Percentiles rank a stretch among this genome's conserved stretches.
Conservation (phyloP, 1,139 yeast species). For the Citeromyces hawaiiensis region DNA sequence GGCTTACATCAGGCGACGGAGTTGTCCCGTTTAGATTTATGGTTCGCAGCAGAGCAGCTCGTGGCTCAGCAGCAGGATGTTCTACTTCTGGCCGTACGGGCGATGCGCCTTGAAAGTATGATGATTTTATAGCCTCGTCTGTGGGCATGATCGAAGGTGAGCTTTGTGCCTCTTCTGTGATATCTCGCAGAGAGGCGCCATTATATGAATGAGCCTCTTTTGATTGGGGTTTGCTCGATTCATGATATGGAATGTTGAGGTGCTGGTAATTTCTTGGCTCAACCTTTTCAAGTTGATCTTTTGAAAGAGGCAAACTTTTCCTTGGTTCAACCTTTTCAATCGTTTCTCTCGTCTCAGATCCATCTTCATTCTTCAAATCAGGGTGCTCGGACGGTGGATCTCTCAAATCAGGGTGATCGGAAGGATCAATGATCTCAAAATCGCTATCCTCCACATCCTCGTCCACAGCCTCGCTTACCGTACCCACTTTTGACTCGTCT, state of each 20-base stretch:
- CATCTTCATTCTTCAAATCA: not conserved
- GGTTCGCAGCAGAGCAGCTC: not conserved
- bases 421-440: not conserved
- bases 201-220: not conserved
- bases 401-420: not conserved
- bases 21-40: not conserved
- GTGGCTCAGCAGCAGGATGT: not conserved
- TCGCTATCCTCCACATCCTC: conserved; percentile 4
- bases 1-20: not conserved
- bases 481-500: conserved; percentile 22
- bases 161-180: not conserved
- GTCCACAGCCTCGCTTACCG: conserved; percentile 7
- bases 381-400: not conserved
- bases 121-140: not conserved
- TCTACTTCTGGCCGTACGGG: not conserved
- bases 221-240: too few species aligned
- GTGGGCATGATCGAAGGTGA: too few species aligned
- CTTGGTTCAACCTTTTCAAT: not conserved
- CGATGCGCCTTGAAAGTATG: not conserved
- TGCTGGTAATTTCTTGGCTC: too few species aligned
- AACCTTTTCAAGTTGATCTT: not conserved
- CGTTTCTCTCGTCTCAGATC: not conserved
- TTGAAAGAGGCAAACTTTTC: too few species aligned
- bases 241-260: too few species aligned
- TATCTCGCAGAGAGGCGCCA: not conserved